Evolutionary conservation across 2,329 filamentous ascomycete species (phyloP), one percentile per base, ranked within the genome.

Genomic region (Colletotrichum agaves): DNA sequence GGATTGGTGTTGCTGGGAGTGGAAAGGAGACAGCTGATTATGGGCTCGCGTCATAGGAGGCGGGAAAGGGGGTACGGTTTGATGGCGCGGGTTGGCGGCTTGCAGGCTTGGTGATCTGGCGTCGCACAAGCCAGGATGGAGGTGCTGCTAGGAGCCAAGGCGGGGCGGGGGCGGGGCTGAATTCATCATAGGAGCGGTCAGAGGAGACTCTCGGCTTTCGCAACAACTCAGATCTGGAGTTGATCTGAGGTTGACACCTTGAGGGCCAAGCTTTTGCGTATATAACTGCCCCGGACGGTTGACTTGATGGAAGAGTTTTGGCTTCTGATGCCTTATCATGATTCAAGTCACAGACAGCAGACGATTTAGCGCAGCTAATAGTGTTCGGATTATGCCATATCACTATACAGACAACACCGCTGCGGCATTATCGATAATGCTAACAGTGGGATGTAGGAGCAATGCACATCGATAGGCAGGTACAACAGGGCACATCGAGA

Each of bases 141-240:
- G 60, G 64, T 53, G 61, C 37, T 19, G 39, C 39, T 41, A 23
- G 27, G 43, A 35, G 61, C 64, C 53, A 55, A 55, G 64, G 53
- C 53, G 64, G 61, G 64, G 61, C 61, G 64, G 64, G 61, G 61
- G 53, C 53, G 64, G 64, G 61, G 49, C 19, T 33, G 13, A 17
- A 21, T 37, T 55, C 47, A 64, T 55, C 64, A 67, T 53, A 64
- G 64, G 47, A 67, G 64, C 61, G 64, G 64, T 67, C 61, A 67
- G 41, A 64, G 17, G 46, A 37, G 27, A 27, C n/a, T n/a, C n/a
- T n/a, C n/a, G 17, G n/a, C 5, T 11, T 23, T 6, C n/a, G 10
- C n/a, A n/a, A 44, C 1, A 5, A 27, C 5, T 27, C 11, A 5
- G 12, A 31, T 5, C 19, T 5, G 17, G 41, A 39, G 15, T 50